Evolutionary conservation across 164 flowering plant genomes (phyloP).

Genomic region (Chimonanthus salicifolius): DNA sequence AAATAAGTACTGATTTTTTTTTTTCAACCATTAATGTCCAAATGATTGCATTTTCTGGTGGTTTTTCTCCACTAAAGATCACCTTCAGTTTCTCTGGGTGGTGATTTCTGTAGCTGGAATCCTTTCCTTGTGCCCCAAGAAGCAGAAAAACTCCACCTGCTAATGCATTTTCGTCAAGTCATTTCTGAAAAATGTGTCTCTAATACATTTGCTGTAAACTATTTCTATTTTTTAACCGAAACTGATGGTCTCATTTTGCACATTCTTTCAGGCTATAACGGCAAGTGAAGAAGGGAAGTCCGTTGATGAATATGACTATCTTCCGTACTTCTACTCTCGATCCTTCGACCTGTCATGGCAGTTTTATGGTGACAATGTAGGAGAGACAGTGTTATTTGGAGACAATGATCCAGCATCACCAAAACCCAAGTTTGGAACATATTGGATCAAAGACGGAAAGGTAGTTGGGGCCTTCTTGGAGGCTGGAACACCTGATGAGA

Average conservation of each 20-base stretch:
- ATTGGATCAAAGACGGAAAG: conserved; percentile 93
- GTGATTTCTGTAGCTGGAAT: background rate
- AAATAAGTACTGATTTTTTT: no score
- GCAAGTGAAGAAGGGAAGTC: conserved; percentile 77
- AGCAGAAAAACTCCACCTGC: background rate
- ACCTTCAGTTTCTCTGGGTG: background rate
- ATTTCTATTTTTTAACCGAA: background rate
- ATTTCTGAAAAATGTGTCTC: no score
- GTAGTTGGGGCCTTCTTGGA: conserved; percentile 92
- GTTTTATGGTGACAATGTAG: conserved; percentile 97
- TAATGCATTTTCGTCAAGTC: background rate
- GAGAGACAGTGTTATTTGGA: conserved; percentile 81
- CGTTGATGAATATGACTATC: conserved; percentile 80
- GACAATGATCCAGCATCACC: conserved; percentile 60
- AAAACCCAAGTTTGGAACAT: conserved; percentile 76
- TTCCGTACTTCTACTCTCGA: conserved; percentile 94
- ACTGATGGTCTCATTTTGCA: background rate
- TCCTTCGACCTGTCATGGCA: conserved; percentile 93
- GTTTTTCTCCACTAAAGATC: background rate
- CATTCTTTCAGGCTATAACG: conserved; percentile 61
- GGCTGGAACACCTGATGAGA: conserved; percentile 87
- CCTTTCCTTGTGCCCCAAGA: background rate
- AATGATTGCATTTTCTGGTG: no score
- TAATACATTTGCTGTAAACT: no score
- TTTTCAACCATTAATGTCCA: background rate